A percentile compares a stretch with the other conserved stretches of the same genome.
Conservation (phyloP, 2,329 filamentous ascomycete species). For the Penicillium nordicum region DNA sequence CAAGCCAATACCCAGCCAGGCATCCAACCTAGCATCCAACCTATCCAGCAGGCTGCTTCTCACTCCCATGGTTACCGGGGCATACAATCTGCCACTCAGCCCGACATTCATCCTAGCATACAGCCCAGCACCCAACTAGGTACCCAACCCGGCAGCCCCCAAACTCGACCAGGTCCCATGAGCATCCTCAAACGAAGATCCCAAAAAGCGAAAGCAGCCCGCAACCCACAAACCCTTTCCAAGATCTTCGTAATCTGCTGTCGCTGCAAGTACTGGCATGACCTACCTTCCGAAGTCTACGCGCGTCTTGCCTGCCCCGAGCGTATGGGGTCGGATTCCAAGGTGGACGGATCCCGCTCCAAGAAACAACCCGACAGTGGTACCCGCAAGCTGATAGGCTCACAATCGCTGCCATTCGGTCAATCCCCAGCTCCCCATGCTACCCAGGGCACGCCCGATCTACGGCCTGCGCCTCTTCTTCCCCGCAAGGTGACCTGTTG, state of each 20-base stretch:
- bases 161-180: conserved; percentile 2
- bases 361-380: not conserved
- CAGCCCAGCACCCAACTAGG: not conserved
- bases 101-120: not conserved
- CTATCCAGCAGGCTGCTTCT: not conserved
- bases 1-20: not conserved
- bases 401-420: not conserved
- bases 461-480: conserved; percentile 11
- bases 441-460: conserved; percentile 7
- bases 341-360: conserved; percentile 3
- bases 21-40: not conserved
- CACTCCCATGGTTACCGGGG: not conserved
- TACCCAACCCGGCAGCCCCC: conserved; percentile 4
- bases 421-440: not conserved
- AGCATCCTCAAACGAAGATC: conserved; percentile 12
- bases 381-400: not conserved
- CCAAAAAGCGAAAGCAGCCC: conserved; percentile 13
- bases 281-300: conserved; percentile 41
- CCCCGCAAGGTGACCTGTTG: conserved; percentile 54
- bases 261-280: conserved; percentile 44
- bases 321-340: conserved; percentile 7
- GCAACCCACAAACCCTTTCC: conserved; percentile 26
- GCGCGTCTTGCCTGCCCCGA: conserved; percentile 34
- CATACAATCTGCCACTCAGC: not conserved
- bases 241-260: conserved; percentile 46